These are phyloP conservation scores for Aspergillus aculeatus DNA, from an alignment of 2,329 filamentous ascomycete species.

Conservation along the genomic window DNA sequence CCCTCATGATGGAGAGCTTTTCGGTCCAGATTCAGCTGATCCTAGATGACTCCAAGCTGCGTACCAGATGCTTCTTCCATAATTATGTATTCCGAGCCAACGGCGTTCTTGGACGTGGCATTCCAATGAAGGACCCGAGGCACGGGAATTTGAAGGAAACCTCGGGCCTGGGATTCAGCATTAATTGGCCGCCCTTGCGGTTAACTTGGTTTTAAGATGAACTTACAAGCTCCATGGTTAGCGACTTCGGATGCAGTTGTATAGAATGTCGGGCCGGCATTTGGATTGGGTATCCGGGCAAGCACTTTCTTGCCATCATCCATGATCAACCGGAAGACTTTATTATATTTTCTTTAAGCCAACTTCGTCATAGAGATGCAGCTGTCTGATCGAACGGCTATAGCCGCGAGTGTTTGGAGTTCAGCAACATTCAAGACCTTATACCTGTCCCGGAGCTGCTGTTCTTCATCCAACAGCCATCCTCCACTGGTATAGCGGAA, in stretches of 20 bases:
- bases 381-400: slow-evolving; percentile 23
- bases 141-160: slow-evolving; percentile 15
- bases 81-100: slow-evolving; percentile 29
- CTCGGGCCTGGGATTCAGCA: not conserved
- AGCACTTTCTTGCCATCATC: slow-evolving; percentile 18
- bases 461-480: slow-evolving; percentile 39
- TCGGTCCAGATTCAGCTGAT: slow-evolving; percentile 22
- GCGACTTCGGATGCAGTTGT: slow-evolving; percentile 25
- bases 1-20: slow-evolving; percentile 23
- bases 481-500: slow-evolving; percentile 35
- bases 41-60: slow-evolving; percentile 27
- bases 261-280: slow-evolving; percentile 21
- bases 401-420: slow-evolving; percentile 32
- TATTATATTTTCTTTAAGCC: slow-evolving; percentile 39
- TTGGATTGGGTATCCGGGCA: slow-evolving; percentile 23
- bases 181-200: no score
- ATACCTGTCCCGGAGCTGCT: slow-evolving; percentile 33
- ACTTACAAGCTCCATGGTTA: slow-evolving; percentile 27
- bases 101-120: slow-evolving; percentile 19
- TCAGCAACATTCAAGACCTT: slow-evolving; percentile 35
- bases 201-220: not conserved
- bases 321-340: slow-evolving; percentile 28
- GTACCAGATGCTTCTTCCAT: slow-evolving; percentile 31
- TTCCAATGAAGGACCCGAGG: slow-evolving; percentile 21
- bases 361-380: slow-evolving; percentile 40